These are phyloP conservation scores for Omphalotus olearius DNA, from an alignment of 1,284 basidiomycete species.

Conservation along the genomic window DNA sequence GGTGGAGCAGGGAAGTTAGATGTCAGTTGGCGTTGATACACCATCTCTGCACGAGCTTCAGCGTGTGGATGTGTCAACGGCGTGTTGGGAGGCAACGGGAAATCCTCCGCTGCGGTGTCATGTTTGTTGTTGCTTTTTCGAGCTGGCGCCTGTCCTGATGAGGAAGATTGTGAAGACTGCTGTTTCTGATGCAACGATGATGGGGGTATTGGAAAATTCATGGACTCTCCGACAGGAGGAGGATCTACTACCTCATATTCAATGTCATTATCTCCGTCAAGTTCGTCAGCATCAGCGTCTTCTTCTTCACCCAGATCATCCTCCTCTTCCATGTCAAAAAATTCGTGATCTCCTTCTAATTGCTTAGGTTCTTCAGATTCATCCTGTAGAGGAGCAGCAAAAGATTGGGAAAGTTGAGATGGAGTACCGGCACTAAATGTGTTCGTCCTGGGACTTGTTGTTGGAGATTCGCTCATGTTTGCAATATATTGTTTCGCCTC, in stretches of 20 bases:
- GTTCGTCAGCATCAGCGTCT: constrained; percentile 20
- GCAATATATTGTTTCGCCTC: constrained; percentile 69
- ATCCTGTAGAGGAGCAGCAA: constrained; percentile 9
- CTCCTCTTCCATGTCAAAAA: constrained; percentile 60
- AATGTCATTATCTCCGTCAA: constrained; percentile 18
- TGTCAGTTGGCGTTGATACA: constrained; percentile 3
- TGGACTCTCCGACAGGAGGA: background rate
- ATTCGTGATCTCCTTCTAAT: constrained; percentile 36
- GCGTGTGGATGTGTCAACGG: constrained; percentile 9
- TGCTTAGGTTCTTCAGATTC: background rate
- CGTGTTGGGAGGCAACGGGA: constrained; percentile 36
- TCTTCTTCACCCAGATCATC: constrained; percentile 35
- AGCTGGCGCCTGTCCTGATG: constrained; percentile 6
- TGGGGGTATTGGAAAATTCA: background rate
- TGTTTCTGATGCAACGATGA: constrained; percentile 1
- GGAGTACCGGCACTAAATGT: constrained; percentile 22
- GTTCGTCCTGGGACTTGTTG: constrained; percentile 46
- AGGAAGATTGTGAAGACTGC: constrained; percentile 3
- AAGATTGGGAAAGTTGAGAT: constrained; percentile 5
- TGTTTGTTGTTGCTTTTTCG: constrained; percentile 14
- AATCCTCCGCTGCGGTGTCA: constrained; percentile 35
- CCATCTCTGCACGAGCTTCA: constrained; percentile 7
- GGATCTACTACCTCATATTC: constrained; percentile 21
- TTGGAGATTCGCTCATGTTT: constrained; percentile 59
- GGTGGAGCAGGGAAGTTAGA: background rate